Base-by-base conservation (phyloP, 2,329 filamentous ascomycete species). In the Lasiodiplodia sp. region DNA sequence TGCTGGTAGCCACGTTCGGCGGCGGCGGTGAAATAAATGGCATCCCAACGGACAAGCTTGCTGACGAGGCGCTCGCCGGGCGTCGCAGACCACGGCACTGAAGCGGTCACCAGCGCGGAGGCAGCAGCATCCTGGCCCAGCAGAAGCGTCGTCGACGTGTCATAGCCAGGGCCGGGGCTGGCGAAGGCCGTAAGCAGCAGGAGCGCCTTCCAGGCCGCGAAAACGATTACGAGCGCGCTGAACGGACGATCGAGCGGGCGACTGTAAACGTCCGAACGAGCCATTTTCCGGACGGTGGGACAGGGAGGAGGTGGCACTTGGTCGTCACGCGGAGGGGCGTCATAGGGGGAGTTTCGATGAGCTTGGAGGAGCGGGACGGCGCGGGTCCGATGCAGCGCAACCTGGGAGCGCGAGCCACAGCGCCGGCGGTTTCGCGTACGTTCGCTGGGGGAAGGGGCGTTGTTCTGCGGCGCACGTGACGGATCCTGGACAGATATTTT, bases 1-100 rank as follows among this genome's bases (percentile, higher is more conserved):
- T 88, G 91, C 12, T 90, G 67, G 73, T 93, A 90, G 40, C 91
- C 91, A 12, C 87, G 83, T 52, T 84, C 84, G 4, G 91, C 87
- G 55, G 84, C 78, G 72, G 88, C 85, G 69, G 90, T 82, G 75
- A 90, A 95, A 78, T 95, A 96, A 72, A 96, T 84, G 38, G 90
- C 91, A 78, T 96, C 93, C 93, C 93, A 96, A 77, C 92, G 86
- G 7, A 89, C 89, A 69, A 96, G 82, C 53, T 88, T 88, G 40
- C 85, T 79, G 23, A 84, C 78, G 2, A 91, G 73, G 70, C 80
- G 78, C 71, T 63, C 73, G 70, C 28, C 72, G 66, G 44, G 56
- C 52, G 69, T 76, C 71, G 49, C 75, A 74, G 40, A 68, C 63
- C 40, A n/a, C 34, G 14, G 28, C 62, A 66, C 51, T 23, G 25